Percentiles rank a stretch among this genome's conserved stretches.
These are phyloP conservation scores for Pichia inconspicua DNA, from an alignment of 1,139 yeast species.

Conservation along the genomic window DNA sequence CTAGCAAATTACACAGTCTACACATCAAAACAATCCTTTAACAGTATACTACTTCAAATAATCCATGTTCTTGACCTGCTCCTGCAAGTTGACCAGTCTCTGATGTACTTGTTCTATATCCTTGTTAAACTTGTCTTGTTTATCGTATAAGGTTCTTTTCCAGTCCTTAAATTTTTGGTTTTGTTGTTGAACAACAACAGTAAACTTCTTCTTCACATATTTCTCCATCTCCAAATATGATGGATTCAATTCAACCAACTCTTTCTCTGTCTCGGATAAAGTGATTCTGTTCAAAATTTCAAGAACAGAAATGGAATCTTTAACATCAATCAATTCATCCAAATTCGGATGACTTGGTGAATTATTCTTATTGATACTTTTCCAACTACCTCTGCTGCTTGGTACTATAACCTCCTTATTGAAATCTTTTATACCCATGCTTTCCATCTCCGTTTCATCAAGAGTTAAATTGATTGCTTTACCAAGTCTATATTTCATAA, in stretches of 20 bases:
- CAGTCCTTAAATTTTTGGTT: conserved; percentile 60
- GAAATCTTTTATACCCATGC: conserved; percentile 16
- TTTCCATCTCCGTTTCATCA: conserved; percentile 17
- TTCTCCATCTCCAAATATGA: conserved; percentile 40
- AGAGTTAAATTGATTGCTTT: conserved; percentile 24
- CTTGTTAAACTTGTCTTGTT: conserved; percentile 48
- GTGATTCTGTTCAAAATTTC: conserved; percentile 35
- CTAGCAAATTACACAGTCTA: not conserved
- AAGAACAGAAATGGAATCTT: conserved; percentile 28
- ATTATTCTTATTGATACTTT: conserved; percentile 17
- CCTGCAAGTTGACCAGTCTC: conserved; percentile 32
- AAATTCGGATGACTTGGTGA: conserved; percentile 24
- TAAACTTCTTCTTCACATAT: conserved; percentile 39
- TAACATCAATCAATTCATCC: conserved; percentile 24
- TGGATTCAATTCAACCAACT: conserved; percentile 40
- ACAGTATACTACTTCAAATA: not conserved
- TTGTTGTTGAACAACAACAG: conserved; percentile 43
- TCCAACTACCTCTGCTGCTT: conserved; percentile 26
- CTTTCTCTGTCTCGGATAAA: conserved; percentile 33
- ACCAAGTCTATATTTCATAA: conserved; percentile 36
- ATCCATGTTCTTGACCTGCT: conserved; percentile 26
- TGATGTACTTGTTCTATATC: conserved; percentile 44
- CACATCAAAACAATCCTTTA: not conserved
- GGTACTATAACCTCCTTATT: conserved; percentile 19
- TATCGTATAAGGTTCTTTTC: conserved; percentile 49